phyloP scores from a whole-genome alignment of 1,284 basidiomycete genomes.

The Leccinum subfulvum region DNA sequence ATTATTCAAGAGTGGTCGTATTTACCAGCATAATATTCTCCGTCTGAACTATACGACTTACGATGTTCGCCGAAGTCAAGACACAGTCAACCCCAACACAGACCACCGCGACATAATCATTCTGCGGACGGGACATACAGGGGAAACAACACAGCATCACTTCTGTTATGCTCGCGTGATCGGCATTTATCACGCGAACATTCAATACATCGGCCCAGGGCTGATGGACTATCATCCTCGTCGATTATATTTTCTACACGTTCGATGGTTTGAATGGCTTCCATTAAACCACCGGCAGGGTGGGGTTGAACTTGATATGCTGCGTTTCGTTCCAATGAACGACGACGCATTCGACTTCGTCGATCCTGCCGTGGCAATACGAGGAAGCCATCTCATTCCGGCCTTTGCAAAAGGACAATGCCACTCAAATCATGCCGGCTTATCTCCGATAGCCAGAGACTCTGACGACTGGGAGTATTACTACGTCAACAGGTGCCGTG shows the following conservation, averaged over 20 bases:
- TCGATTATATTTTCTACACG: constrained; percentile 4
- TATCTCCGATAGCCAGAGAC: background rate
- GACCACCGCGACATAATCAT: constrained; percentile 15
- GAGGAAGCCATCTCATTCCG: constrained; percentile 17
- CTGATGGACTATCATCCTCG: constrained; percentile 1
- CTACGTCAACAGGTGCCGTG: constrained; percentile 1
- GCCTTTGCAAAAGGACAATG: constrained; percentile 7
- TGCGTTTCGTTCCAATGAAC: background rate
- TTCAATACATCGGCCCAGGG: constrained; percentile 1
- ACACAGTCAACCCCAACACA: constrained; percentile 16
- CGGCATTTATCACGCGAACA: constrained; percentile 14
- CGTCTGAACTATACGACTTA: constrained; percentile 5
- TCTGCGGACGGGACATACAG: background rate
- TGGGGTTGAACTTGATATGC: background rate
- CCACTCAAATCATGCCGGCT: too few relatives aligned
- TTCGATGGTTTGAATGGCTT: background rate
- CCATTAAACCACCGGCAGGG: background rate
- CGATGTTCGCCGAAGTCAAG: constrained; percentile 10
- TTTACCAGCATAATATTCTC: constrained; percentile 10
- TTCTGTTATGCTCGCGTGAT: constrained; percentile 6
- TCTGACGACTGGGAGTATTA: background rate
- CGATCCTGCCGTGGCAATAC: constrained; percentile 11
- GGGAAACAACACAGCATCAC: background rate
- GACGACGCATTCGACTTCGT: constrained; percentile 16
- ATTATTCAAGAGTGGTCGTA: background rate